Conservation (phyloP, 129 eudicot species). For the Artemisia argyi region DNA sequence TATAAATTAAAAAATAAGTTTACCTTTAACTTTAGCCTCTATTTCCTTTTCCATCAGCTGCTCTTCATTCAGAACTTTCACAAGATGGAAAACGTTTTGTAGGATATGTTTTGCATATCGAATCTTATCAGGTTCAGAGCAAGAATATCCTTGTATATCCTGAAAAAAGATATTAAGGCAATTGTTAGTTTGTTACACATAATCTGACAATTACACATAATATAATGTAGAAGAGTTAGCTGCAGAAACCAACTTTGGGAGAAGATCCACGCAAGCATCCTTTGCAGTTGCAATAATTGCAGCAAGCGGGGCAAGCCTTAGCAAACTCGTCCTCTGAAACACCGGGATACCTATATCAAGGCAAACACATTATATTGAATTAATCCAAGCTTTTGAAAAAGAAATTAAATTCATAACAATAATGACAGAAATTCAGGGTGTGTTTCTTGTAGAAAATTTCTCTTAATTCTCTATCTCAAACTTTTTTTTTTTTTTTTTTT, state of each 20-base stretch:
- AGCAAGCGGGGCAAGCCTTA: constrained; percentile 51
- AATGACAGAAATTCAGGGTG: not conserved
- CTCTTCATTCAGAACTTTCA: constrained; percentile 36
- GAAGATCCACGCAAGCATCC: constrained; percentile 42
- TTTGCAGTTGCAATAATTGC: constrained; percentile 57
- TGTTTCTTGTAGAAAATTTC: not conserved
- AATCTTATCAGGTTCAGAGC: constrained; percentile 23
- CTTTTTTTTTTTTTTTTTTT: too few relatives aligned
- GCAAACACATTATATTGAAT: not conserved
- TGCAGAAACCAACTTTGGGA: constrained; percentile 28
- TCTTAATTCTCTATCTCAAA: not conserved
- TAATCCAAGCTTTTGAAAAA: not conserved
- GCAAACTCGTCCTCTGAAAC: constrained; percentile 37
- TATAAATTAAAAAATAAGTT: not conserved
- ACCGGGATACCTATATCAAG: constrained; percentile 43
- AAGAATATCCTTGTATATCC: constrained; percentile 24
- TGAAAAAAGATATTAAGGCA: constrained; percentile 13
- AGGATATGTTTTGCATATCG: constrained; percentile 15
- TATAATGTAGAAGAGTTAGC: constrained; percentile 20
- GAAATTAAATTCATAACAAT: not conserved
- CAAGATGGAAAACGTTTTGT: constrained; percentile 22
- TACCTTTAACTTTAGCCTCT: constrained; percentile 61
- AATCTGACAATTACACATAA: not conserved
- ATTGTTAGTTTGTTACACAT: constrained; percentile 5
- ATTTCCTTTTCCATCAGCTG: constrained; percentile 48